Evolutionary conservation across 139 green algal genomes (phyloP).

Genomic region (Eudorina sp.): DNA sequence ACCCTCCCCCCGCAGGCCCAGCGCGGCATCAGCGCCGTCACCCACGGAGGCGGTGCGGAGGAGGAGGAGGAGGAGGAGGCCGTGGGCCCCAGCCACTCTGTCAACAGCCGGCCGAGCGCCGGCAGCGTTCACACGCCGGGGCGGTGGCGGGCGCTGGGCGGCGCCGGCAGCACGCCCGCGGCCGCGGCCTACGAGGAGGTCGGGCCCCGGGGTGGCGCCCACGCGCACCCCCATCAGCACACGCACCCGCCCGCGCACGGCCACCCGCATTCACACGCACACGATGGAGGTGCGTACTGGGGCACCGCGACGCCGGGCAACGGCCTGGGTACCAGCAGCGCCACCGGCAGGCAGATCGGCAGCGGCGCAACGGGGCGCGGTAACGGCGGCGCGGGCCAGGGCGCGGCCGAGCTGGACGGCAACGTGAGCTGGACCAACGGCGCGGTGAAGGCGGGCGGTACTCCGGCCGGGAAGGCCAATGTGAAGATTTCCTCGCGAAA

Average conservation of each 20-base stretch:
- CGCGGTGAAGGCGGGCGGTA: neutral
- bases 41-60: neutral
- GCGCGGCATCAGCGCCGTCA: neutral
- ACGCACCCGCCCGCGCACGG: neutral
- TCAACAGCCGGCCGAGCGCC: constrained; percentile 41
- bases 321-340: neutral
- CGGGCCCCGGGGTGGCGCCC: neutral
- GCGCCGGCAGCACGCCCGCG: neutral
- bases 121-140: constrained; percentile 46
- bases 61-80: constrained; percentile 28
- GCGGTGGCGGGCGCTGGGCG: neutral
- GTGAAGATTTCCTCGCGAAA: constrained; percentile 9
- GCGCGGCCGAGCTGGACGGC: neutral
- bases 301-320: neutral
- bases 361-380: neutral
- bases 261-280: neutral
- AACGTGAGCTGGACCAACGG: constrained; percentile 20
- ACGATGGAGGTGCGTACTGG: constrained; percentile 12
- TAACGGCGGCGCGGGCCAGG: neutral
- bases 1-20: too few species aligned
- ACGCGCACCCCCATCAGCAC: neutral
- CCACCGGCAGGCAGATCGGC: neutral
- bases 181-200: neutral
- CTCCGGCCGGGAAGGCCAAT: neutral
- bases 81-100: constrained; percentile 22